Percentiles rank a stretch among this genome's conserved stretches.
These are phyloP conservation scores for Rhodamnia rubescens DNA, from an alignment of 345 rosid species.

Conservation along the genomic window DNA sequence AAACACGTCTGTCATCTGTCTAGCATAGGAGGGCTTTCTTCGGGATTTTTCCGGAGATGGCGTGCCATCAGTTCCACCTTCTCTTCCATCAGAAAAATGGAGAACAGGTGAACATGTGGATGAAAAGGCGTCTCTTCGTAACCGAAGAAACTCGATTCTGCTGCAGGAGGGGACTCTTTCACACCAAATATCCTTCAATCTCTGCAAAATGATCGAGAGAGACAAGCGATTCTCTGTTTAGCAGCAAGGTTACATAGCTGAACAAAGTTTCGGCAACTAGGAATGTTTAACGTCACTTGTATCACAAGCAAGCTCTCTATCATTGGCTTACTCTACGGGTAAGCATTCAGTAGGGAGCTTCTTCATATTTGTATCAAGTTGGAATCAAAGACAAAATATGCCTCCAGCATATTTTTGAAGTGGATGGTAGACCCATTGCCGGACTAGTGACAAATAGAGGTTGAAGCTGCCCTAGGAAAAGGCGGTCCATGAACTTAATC, in stretches of 20 bases:
- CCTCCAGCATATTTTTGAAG: too few relatives aligned
- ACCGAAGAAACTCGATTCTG: conserved; percentile 13
- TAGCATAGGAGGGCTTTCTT: conserved; percentile 25
- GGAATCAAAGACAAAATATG: too few relatives aligned
- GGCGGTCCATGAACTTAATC: too few relatives aligned
- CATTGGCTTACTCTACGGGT: too few relatives aligned
- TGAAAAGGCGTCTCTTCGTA: conserved; percentile 16
- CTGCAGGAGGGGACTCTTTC: conserved; percentile 19
- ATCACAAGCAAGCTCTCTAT: background rate
- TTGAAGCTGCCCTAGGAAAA: too few relatives aligned
- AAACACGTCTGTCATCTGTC: conserved; percentile 57
- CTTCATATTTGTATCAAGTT: too few relatives aligned
- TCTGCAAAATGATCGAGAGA: conserved; percentile 18
- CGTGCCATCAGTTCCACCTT: conserved; percentile 19
- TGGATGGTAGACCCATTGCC: too few relatives aligned
- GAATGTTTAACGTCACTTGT: too few relatives aligned
- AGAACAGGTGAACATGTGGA: conserved; percentile 19
- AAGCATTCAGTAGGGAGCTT: too few relatives aligned
- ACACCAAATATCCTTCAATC: conserved; percentile 27
- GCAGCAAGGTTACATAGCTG: background rate
- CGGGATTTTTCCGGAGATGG: conserved; percentile 19
- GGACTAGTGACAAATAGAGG: too few relatives aligned
- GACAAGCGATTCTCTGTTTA: conserved; percentile 28
- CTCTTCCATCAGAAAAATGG: conserved; percentile 36
- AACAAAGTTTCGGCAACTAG: too few relatives aligned